Conservation (phyloP, 805 yeast genomes). For the Metschnikowia reukaufii region DNA sequence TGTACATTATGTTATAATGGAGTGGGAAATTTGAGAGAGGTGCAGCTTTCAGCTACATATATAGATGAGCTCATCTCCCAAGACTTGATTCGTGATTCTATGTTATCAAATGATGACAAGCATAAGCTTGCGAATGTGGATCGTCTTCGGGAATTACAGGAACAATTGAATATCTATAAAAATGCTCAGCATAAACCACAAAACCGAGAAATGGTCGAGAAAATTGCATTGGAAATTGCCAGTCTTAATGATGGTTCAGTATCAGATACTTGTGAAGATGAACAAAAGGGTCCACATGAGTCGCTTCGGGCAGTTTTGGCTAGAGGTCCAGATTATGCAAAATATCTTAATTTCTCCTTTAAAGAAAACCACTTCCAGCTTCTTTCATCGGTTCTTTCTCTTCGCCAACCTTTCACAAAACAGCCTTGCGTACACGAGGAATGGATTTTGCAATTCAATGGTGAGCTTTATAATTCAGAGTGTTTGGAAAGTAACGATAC, state of each 20-base stretch:
- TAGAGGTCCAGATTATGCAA: constrained; percentile 64
- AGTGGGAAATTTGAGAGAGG: background rate
- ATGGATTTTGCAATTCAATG: constrained; percentile 73
- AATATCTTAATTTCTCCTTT: constrained; percentile 16
- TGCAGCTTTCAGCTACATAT: constrained; percentile 4
- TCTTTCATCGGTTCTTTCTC: constrained; percentile 73
- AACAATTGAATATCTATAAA: constrained; percentile 15
- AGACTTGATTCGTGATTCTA: constrained; percentile 10
- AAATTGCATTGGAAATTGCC: constrained; percentile 8
- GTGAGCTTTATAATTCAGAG: constrained; percentile 75
- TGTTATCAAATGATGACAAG: constrained; percentile 18
- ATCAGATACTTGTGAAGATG: background rate
- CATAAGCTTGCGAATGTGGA: constrained; percentile 31
- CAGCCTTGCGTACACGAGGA: constrained; percentile 59
- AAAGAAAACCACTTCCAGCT: constrained; percentile 27
- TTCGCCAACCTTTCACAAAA: constrained; percentile 72
- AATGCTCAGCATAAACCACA: constrained; percentile 26
- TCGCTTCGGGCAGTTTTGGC: constrained; percentile 32
- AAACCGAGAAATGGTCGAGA: constrained; percentile 14
- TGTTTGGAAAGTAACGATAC: constrained; percentile 63
- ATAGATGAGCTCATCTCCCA: constrained; percentile 10
- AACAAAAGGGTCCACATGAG: background rate
- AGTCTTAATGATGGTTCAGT: constrained; percentile 2
- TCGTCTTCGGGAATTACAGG: constrained; percentile 27
- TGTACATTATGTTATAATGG: background rate